These are phyloP conservation scores for Physaria fendleri DNA, from an alignment of 345 rosid species.

Conservation along the genomic window DNA sequence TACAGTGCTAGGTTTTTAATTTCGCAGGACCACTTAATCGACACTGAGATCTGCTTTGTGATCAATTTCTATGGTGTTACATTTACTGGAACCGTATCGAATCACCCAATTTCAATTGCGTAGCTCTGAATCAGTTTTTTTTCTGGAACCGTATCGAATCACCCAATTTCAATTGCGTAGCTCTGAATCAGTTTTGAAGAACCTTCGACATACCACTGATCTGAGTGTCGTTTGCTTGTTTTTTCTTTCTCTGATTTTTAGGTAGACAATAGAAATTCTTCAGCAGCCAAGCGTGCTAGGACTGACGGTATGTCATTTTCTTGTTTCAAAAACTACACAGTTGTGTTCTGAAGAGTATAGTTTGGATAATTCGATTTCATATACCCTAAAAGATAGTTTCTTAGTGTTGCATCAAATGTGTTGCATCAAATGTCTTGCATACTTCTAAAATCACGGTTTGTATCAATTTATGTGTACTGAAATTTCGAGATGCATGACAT, in stretches of 20 bases:
- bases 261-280: slow-evolving; percentile 95
- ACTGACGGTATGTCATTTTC: slow-evolving; percentile 64
- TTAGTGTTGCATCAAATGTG: not conserved
- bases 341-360: not conserved
- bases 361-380: not conserved
- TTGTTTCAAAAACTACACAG: not conserved
- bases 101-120: not conserved
- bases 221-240: not conserved
- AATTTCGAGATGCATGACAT: not conserved
- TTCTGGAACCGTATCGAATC: not conserved
- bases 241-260: slow-evolving; percentile 22
- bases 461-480: not conserved
- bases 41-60: not conserved
- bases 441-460: not conserved
- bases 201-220: not conserved
- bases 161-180: not conserved
- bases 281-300: slow-evolving; percentile 96
- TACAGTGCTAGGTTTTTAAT: not conserved
- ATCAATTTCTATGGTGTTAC: too few relatives aligned
- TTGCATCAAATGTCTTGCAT: not conserved
- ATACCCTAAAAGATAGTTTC: not conserved
- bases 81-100: not conserved
- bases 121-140: too few relatives aligned
- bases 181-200: not conserved
- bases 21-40: slow-evolving; percentile 19